phyloP scores from a whole-genome alignment of 2,329 filamentous ascomycete species.

The Xylaria polymorpha region DNA sequence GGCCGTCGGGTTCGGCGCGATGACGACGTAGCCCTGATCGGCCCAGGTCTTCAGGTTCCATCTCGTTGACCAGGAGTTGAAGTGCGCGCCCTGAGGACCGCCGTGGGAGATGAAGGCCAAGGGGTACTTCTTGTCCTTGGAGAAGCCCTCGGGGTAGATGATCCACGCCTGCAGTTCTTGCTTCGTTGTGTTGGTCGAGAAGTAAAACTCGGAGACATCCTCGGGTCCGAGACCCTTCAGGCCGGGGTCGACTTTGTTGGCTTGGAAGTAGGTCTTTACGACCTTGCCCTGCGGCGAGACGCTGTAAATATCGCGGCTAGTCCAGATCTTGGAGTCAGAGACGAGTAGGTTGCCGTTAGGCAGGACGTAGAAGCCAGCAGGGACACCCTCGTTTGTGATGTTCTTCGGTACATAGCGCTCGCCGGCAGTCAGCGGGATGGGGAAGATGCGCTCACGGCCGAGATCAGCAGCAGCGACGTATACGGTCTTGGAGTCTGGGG shows the following conservation, averaged over 20 bases:
- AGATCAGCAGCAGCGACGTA: conserved; percentile 50
- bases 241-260: conserved; percentile 51
- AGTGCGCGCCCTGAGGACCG: conserved; percentile 64
- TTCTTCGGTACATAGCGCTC: conserved; percentile 49
- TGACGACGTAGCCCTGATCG: conserved; percentile 67
- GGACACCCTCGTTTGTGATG: conserved; percentile 51
- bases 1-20: conserved; percentile 66
- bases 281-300: conserved; percentile 46
- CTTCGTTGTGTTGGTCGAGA: conserved; percentile 50
- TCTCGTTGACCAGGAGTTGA: conserved; percentile 63
- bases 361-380: conserved; percentile 47
- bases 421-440: conserved; percentile 47
- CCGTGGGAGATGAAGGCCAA: conserved; percentile 66
- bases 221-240: conserved; percentile 50
- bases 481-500: conserved; percentile 46
- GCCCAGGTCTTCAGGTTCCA: conserved; percentile 68
- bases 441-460: conserved; percentile 49
- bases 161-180: conserved; percentile 51
- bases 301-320: conserved; percentile 51
- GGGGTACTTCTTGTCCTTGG: conserved; percentile 60
- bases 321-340: conserved; percentile 53
- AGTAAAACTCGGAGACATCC: conserved; percentile 53
- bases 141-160: conserved; percentile 50
- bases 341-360: conserved; percentile 48
- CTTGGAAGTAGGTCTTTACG: conserved; percentile 50